Conservation (phyloP, 495 filamentous ascomycete genomes). For the Daldinia loculata region DNA sequence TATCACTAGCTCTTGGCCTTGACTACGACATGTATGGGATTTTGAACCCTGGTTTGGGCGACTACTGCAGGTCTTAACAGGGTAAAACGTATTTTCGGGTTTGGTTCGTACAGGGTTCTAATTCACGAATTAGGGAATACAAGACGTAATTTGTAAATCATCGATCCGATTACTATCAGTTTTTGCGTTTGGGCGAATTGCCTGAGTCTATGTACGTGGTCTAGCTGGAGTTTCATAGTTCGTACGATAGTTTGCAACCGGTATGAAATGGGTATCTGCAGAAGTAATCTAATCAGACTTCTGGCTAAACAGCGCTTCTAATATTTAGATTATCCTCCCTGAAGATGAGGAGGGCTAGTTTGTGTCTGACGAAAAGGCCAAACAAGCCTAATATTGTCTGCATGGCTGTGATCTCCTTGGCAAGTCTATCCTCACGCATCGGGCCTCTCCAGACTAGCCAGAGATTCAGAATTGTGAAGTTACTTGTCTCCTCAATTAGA, state of each 20-base stretch:
- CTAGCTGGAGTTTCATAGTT: constrained; percentile 20
- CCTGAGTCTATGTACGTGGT: constrained; percentile 10
- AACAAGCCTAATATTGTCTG: constrained; percentile 78
- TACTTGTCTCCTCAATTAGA: constrained; percentile 80
- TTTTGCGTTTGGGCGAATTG: constrained; percentile 14
- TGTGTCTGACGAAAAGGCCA: constrained; percentile 85
- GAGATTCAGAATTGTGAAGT: constrained; percentile 91
- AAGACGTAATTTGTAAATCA: constrained; percentile 8
- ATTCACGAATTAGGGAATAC: background rate
- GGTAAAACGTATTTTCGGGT: background rate
- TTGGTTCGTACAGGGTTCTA: background rate
- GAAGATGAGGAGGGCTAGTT: constrained; percentile 84
- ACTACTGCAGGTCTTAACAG: background rate
- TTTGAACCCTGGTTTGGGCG: background rate
- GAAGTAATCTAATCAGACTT: constrained; percentile 6
- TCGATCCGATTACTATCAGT: background rate
- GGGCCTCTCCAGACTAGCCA: constrained; percentile 98
- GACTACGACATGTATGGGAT: background rate
- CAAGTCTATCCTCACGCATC: constrained; percentile 84
- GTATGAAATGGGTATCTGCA: constrained; percentile 29
- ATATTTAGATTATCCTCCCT: constrained; percentile 77
- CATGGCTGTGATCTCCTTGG: constrained; percentile 75
- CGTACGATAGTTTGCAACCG: constrained; percentile 28
- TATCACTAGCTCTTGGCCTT: background rate
- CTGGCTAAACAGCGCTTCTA: constrained; percentile 34